Percentiles rank a stretch among this genome's conserved stretches.
Conservation (phyloP, 192 early-diverging fungal species). For the Spinellus fusiger region DNA sequence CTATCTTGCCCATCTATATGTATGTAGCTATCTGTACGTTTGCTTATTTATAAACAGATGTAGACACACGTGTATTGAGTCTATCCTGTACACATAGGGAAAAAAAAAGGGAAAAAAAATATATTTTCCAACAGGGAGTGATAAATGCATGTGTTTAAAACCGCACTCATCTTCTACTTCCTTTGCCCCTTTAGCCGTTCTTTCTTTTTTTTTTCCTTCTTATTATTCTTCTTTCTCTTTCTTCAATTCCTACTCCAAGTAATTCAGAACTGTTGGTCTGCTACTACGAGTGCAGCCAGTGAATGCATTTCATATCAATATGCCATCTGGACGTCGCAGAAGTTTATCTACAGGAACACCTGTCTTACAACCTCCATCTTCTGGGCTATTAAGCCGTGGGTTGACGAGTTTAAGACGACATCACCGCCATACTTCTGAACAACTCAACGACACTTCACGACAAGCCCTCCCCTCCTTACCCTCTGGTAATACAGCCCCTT, state of each 20-base stretch:
- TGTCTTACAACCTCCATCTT: not conserved
- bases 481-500: no score
- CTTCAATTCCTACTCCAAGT: not conserved
- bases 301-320: not conserved
- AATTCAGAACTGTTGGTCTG: not conserved
- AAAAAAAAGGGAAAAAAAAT: no score
- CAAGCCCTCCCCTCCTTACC: no score
- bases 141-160: not conserved
- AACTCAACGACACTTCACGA: not conserved
- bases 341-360: not conserved
- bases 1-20: no score
- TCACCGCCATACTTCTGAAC: not conserved
- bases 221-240: conserved; percentile 6
- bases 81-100: no score
- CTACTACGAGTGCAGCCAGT: not conserved
- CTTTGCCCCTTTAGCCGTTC: conserved; percentile 3
- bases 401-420: conserved; percentile 12
- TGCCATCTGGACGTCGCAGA: not conserved
- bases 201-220: conserved; percentile 3
- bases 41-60: no score
- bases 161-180: not conserved
- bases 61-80: no score
- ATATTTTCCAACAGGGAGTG: no score
- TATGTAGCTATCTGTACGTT: no score
- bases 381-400: conserved; percentile 5